Evolutionary conservation across 768 basidiomycete species (phyloP).

Genomic region (Boletus tylopilopsis): DNA sequence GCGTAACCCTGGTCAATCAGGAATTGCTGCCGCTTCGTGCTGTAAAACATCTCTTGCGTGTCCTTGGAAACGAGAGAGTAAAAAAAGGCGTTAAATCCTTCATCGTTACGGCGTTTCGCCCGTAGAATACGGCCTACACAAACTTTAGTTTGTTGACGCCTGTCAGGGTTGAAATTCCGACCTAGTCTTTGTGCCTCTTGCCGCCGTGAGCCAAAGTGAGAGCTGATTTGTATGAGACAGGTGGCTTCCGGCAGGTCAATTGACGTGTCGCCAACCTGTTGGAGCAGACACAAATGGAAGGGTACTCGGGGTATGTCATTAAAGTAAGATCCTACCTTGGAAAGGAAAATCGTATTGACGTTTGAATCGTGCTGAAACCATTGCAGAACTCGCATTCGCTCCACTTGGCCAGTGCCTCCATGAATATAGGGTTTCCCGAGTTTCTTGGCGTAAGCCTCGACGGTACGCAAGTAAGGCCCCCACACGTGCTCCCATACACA

Average conservation of each 20-base stretch:
- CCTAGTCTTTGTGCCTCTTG: constrained; percentile 97
- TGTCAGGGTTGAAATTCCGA: constrained; percentile 33
- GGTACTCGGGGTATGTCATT: constrained; percentile 4
- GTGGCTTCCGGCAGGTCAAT: constrained; percentile 99
- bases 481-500: neutral
- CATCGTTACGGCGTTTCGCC: constrained; percentile 96
- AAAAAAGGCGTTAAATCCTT: constrained; percentile 99
- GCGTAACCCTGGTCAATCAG: constrained; percentile 98
- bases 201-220: constrained; percentile 96
- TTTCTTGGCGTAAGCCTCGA: constrained; percentile 87
- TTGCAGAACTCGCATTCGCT: constrained; percentile 92
- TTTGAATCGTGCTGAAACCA: constrained; percentile 94
- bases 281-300: constrained; percentile 13
- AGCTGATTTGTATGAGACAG: constrained; percentile 98
- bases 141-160: constrained; percentile 11
- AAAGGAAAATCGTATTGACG: constrained; percentile 98
- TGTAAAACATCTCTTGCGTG: constrained; percentile 99
- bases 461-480: constrained; percentile 2
- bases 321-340: constrained; percentile 59
- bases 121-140: constrained; percentile 84
- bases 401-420: constrained; percentile 90
- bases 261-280: constrained; percentile 93
- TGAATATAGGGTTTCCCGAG: constrained; percentile 94
- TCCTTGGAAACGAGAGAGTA: constrained; percentile 99
- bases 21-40: constrained; percentile 98